phyloP scores from a whole-genome alignment of 805 yeast species.

The Schwanniomyces vanrijiae region DNA sequence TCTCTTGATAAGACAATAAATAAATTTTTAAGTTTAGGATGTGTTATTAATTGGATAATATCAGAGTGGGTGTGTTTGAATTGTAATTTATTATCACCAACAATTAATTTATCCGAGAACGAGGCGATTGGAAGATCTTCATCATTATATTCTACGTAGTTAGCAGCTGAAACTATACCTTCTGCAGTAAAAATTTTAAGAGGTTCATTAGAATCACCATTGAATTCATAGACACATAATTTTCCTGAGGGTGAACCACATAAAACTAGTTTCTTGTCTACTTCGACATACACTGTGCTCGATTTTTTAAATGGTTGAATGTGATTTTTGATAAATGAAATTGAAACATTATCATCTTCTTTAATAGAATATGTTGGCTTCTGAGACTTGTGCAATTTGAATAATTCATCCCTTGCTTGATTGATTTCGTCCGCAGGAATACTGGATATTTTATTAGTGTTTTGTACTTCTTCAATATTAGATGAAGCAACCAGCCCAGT shows the following conservation, averaged over 20 bases:
- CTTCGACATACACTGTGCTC: constrained; percentile 4
- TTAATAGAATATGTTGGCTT: constrained; percentile 22
- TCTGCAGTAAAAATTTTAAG: constrained; percentile 12
- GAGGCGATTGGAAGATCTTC: constrained; percentile 18
- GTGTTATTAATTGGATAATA: constrained; percentile 24
- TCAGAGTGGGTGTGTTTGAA: constrained; percentile 6
- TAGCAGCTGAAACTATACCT: constrained; percentile 14
- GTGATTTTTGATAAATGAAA: constrained; percentile 7
- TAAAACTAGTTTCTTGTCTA: constrained; percentile 3
- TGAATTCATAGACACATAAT: constrained; percentile 8
- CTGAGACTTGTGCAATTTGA: constrained; percentile 34
- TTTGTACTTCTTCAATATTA: constrained; percentile 5
- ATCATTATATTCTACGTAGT: constrained; percentile 8
- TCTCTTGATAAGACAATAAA: constrained; percentile 25
- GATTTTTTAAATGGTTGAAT: constrained; percentile 12
- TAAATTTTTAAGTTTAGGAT: constrained; percentile 31
- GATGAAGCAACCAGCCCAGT: constrained; percentile 40
- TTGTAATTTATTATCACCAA: constrained; percentile 8
- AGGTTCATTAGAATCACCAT: constrained; percentile 8
- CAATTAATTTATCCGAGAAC: constrained; percentile 15
- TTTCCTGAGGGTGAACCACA: constrained; percentile 15
- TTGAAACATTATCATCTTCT: constrained; percentile 11
- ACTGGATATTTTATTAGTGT: constrained; percentile 1
- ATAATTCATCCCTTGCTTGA: constrained; percentile 32
- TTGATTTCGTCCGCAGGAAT: constrained; percentile 22